Base-by-base conservation (phyloP, 352 stramenopile genomes). In the Pythium oligandrum region DNA sequence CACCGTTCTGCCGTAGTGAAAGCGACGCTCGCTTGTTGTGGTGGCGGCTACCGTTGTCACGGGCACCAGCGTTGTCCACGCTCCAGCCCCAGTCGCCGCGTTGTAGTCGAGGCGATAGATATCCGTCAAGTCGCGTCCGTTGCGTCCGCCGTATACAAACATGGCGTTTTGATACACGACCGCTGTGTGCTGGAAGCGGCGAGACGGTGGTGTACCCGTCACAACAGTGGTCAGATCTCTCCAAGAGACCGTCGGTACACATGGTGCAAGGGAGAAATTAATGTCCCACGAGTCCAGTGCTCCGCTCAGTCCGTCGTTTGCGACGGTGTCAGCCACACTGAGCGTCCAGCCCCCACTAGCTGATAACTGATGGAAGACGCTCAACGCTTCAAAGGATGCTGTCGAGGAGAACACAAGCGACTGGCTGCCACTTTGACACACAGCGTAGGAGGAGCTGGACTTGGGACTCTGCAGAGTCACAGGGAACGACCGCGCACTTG, bases 91-190 rank as follows among this genome's bases (percentile, higher is more conserved):
- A 36, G 57, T 51, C 3, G 42, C 66, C 0, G 66, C 46, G 1
- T 58, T 64, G 40, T 89, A 91, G 54, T 91, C 76, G 42, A 91
- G 51, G 3, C 80, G 73, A 50, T 82, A 81, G 4, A 91, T 49
- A 56, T 91, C 80, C 4, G 59, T 66, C 26, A 85, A 40, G 8
- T 63, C 48, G 0, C 64, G 57, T n/a, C 66, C 68, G 1, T n/a
- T 76, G 40, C 58, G 53, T 9, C 81, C 81, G 26, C 78, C 81
- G 31, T 68, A 85, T n/a, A 90, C 58, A 53, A 92, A 92, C 71
- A 92, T 78, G 32, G 66, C 80, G 55, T 42, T 82, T 30, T 76
- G 55, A 46, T 70, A 73, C 30, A 80, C 73, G 50, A 92, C 58
- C 33, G 70, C 70, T 1, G 78, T 68, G 63, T 92, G 81, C 32